Base-by-base conservation (phyloP, 495 filamentous ascomycete genomes). In the Tuber umbilicatum region DNA sequence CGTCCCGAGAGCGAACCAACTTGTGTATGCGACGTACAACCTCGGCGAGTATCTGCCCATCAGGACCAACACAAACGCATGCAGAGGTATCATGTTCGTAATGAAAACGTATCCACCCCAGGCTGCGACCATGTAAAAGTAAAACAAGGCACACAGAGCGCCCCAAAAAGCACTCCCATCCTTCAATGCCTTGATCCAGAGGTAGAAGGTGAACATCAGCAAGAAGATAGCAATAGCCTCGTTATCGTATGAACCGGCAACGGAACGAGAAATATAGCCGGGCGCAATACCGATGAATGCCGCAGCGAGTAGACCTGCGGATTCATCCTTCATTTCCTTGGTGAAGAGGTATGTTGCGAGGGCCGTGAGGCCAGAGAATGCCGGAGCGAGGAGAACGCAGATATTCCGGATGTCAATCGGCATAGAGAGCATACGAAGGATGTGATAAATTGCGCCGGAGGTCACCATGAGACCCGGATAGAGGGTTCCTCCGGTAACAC, bases 41-140 rank as follows among this genome's bases (percentile, higher is more conserved):
- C 96, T 89, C 70, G 92, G 90, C 86, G 94, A 97, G 84, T 93
- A 99, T 70, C 96, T 88, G 68, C 96, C 96, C 96, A 99, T 99
- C 85, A 90, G 93, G 77, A 98, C 89, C 74, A 99, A 88, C 41
- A 98, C 94, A 82, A 99, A 97, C 23, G 93, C 90, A 84, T 99
- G 96, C 70, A 99, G 89, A 50, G 96, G 96, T 64, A 99, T 90
- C 83, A 99, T 86, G 82, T 97, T 98, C 76, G 96, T 99, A 82
- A 99, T 99, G 88, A 99, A 99, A 77, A 97, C 96, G 84, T 99
- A 99, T 83, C 96, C 96, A 86, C 96, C 96, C 96, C 96, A 99
- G 45, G 96, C 95, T 72, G 94, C 94, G 55, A 99, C 96, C 96
- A 99, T 99, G 88, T 99, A 99, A 74, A 96, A 96, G 84, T 99